Conservation (phyloP, 768 basidiomycete genomes). For the Harrya chromipes region DNA sequence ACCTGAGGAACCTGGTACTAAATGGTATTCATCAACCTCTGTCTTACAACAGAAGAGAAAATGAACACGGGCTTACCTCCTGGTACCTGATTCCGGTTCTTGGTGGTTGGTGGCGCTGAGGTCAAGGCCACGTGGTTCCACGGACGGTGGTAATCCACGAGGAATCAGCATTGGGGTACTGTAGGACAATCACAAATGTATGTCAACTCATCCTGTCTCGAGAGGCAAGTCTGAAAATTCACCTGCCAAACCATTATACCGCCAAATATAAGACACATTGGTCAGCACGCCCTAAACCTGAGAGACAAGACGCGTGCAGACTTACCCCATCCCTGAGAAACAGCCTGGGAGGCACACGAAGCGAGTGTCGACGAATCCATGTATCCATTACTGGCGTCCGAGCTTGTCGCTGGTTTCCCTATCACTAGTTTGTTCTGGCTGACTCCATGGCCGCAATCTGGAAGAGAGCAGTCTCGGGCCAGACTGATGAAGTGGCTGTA, state of each 20-base stretch:
- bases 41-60: too few relatives aligned
- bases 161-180: too few relatives aligned
- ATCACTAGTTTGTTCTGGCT: conserved; percentile 65
- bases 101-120: too few relatives aligned
- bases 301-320: conserved; percentile 6
- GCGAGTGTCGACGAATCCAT: conserved; percentile 57
- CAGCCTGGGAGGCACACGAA: conserved; percentile 59
- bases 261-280: conserved; percentile 20
- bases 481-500: conserved; percentile 36
- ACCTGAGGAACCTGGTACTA: too few relatives aligned
- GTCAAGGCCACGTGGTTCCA: too few relatives aligned
- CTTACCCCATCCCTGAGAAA: conserved; percentile 64
- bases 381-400: conserved; percentile 54
- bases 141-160: too few relatives aligned
- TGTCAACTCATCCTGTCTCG: too few relatives aligned
- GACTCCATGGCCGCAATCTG: conserved; percentile 52
- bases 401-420: conserved; percentile 59
- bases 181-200: too few relatives aligned
- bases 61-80: too few relatives aligned
- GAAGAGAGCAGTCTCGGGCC: conserved; percentile 45
- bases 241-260: conserved; percentile 43
- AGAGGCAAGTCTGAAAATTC: neutral
- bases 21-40: too few relatives aligned
- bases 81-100: too few relatives aligned
- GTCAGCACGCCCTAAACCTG: neutral